phyloP scores from a whole-genome alignment of 805 yeast genomes.

The Kuraishia cidri region DNA sequence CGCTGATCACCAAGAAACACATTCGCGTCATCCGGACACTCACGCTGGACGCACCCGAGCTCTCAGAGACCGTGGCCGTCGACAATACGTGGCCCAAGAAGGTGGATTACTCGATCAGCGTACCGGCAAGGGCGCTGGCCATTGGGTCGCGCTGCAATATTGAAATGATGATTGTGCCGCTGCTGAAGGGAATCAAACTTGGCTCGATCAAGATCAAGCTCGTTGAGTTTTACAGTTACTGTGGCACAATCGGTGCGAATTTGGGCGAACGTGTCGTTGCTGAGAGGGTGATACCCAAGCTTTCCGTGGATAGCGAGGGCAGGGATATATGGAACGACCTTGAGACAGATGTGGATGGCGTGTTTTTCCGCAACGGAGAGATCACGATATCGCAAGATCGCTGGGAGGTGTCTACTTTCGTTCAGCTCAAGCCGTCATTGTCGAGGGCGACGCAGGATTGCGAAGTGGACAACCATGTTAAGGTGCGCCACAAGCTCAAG shows the following conservation, averaged over 20 bases:
- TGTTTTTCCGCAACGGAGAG: conserved; percentile 20
- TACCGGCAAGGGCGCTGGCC: conserved; percentile 84
- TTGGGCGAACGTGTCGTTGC: conserved; percentile 53
- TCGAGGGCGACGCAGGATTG: conserved; percentile 83
- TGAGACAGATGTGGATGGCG: conserved; percentile 22
- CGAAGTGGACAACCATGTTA: conserved; percentile 55
- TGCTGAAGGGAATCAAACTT: conserved; percentile 68
- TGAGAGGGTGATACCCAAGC: conserved; percentile 34
- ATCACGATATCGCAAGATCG: conserved; percentile 34
- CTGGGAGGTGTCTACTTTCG: conserved; percentile 64
- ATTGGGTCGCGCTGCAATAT: conserved; percentile 76
- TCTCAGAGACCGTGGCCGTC: conserved; percentile 86
- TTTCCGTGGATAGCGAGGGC: conserved; percentile 27
- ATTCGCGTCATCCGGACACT: conserved; percentile 79
- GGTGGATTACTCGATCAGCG: conserved; percentile 80
- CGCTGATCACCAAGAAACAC: conserved; percentile 59
- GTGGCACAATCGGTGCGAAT: conserved; percentile 50
- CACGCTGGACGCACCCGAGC: conserved; percentile 79
- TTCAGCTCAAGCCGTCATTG: conserved; percentile 66
- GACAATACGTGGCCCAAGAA: conserved; percentile 95
- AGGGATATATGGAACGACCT: conserved; percentile 28
- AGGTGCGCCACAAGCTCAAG: conserved; percentile 83
- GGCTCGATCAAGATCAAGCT: conserved; percentile 67
- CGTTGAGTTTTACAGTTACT: conserved; percentile 53
- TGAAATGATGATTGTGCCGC: conserved; percentile 64